Conservation (phyloP, 2,329 filamentous ascomycete species). For the Phoma herbarum region DNA sequence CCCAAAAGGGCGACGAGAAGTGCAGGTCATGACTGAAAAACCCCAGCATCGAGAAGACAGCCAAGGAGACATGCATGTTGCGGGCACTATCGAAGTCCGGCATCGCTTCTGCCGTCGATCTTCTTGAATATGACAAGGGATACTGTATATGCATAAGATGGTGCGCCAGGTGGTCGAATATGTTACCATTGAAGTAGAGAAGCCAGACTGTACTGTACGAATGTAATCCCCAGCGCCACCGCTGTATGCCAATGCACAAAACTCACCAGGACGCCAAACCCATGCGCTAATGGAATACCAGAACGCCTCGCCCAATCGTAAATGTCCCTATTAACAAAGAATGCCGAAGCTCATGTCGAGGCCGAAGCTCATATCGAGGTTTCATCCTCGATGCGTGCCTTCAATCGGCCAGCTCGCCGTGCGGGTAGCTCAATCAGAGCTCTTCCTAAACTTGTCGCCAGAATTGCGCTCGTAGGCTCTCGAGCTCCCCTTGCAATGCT, state of each 20-base stretch:
- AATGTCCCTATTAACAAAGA: not conserved
- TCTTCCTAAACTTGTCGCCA: conserved; percentile 37
- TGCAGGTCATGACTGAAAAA: too few species aligned
- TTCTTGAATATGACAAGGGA: too few species aligned
- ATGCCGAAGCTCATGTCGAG: not conserved
- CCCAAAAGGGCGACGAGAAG: too few species aligned
- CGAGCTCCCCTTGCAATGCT: conserved; percentile 74
- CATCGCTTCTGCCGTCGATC: too few species aligned
- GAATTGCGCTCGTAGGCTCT: conserved; percentile 46
- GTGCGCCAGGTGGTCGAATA: too few species aligned
- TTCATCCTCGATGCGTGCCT: not conserved
- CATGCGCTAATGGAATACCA: not conserved
- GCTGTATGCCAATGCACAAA: not conserved
- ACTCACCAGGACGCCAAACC: not conserved
- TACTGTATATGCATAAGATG: too few species aligned
- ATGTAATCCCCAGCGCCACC: not conserved
- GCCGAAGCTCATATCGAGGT: too few species aligned
- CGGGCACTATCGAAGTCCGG: too few species aligned
- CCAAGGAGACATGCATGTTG: too few species aligned
- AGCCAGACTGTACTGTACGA: too few species aligned
- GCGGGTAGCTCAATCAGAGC: conserved; percentile 26
- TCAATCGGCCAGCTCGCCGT: not conserved
- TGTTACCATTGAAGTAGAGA: not conserved
- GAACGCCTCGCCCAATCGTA: not conserved
- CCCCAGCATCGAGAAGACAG: too few species aligned